Percentiles rank a stretch among this genome's conserved stretches.
Evolutionary conservation across 345 rosid species (phyloP).

Genomic region (Eutrema heterophyllum): DNA sequence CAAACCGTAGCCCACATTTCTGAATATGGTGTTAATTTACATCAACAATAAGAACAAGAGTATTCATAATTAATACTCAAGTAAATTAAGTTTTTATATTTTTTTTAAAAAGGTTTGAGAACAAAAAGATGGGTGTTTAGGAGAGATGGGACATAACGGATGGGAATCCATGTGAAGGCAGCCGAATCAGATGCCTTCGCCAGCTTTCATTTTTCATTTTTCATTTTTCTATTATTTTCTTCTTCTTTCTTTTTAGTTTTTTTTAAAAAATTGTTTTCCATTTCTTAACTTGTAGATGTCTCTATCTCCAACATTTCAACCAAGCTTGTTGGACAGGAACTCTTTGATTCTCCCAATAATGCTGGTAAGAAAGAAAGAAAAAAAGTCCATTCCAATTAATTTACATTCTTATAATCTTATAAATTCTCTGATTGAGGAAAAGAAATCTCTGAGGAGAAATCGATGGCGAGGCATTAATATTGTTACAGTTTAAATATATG

Average conservation of each 20-base stretch:
- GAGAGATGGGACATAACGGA: slow-evolving; percentile 26
- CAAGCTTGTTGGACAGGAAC: too few relatives aligned
- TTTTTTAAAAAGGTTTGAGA: not conserved
- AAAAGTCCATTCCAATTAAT: not conserved
- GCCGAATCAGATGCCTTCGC: slow-evolving; percentile 28
- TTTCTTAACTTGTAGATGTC: slow-evolving; percentile 36
- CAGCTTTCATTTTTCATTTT: slow-evolving; percentile 34
- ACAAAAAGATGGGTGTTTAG: not conserved
- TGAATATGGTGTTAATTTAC: too few relatives aligned
- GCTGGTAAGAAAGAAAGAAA: not conserved
- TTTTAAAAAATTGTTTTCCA: not conserved
- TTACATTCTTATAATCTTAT: not conserved
- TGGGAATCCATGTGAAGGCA: slow-evolving; percentile 58
- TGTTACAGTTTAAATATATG: not conserved
- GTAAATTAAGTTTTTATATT: too few relatives aligned
- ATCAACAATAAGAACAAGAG: too few relatives aligned
- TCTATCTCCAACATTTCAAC: slow-evolving; percentile 16
- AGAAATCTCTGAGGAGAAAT: not conserved
- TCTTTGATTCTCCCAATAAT: not conserved
- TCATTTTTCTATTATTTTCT: not conserved
- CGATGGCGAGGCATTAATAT: not conserved
- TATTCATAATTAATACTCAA: too few relatives aligned
- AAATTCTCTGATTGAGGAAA: not conserved
- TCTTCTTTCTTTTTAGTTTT: not conserved
- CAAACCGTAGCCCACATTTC: too few relatives aligned